phyloP scores from a whole-genome alignment of 148 eudicot genomes.

The Rhododendron henanense region DNA sequence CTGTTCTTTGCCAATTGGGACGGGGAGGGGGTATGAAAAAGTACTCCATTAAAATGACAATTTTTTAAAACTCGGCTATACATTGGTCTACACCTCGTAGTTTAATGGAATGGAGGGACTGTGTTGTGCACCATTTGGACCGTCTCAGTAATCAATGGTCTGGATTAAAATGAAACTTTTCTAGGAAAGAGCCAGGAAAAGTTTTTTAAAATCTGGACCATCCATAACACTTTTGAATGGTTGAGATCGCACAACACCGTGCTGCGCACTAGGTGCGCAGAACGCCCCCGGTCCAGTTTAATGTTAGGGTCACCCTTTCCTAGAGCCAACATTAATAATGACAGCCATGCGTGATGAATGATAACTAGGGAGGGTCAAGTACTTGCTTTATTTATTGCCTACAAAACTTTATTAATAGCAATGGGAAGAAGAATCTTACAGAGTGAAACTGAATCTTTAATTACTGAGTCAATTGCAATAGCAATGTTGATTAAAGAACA shows the following conservation, averaged over 20 bases:
- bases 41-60: neutral
- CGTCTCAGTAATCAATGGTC: no score
- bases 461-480: neutral
- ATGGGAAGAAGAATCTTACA: neutral
- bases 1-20: no score
- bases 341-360: slow-evolving; percentile 9
- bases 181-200: accelerated
- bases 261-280: no score
- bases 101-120: no score
- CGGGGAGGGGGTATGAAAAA: neutral
- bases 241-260: no score
- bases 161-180: no score
- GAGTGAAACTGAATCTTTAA: neutral
- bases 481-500: neutral
- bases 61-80: neutral
- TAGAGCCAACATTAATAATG: slow-evolving; percentile 14
- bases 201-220: no score
- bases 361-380: slow-evolving; percentile 6
- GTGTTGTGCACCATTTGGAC: no score
- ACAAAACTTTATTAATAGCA: neutral
- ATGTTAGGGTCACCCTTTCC: neutral
- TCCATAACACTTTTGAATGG: no score
- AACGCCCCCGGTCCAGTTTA: neutral
- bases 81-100: neutral
- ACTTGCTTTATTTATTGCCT: neutral